These are phyloP conservation scores for Metschnikowia anglica DNA, from an alignment of 805 yeast species.

Conservation along the genomic window DNA sequence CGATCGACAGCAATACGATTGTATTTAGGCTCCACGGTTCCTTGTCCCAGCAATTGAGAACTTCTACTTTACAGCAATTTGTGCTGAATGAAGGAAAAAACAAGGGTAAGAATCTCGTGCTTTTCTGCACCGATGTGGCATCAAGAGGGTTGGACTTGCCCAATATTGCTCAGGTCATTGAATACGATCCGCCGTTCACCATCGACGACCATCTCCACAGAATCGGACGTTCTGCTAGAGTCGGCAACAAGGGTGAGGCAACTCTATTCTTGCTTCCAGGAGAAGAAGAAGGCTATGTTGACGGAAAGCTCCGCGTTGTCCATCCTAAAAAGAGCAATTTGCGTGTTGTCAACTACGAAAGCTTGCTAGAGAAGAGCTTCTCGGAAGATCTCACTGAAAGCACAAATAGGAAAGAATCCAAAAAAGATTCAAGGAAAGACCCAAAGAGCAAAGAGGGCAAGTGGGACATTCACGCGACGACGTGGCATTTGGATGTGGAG, in stretches of 20 bases:
- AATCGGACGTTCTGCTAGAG: slow-evolving; percentile 97
- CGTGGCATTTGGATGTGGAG: slow-evolving; percentile 91
- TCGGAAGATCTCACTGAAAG: slow-evolving; percentile 29
- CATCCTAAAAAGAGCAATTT: slow-evolving; percentile 40
- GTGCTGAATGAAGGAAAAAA: slow-evolving; percentile 39
- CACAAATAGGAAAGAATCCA: slow-evolving; percentile 30
- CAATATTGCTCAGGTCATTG: slow-evolving; percentile 78
- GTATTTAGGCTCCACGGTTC: slow-evolving; percentile 85
- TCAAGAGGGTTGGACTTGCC: slow-evolving; percentile 95
- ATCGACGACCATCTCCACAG: slow-evolving; percentile 94
- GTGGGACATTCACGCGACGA: slow-evolving; percentile 95
- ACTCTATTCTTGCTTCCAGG: slow-evolving; percentile 83
- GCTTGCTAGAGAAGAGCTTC: slow-evolving; percentile 33
- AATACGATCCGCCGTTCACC: slow-evolving; percentile 92
- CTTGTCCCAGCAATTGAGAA: slow-evolving; percentile 77
- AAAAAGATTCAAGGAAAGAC: slow-evolving; percentile 30
- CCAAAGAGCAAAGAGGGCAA: slow-evolving; percentile 42
- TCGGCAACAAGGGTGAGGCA: slow-evolving; percentile 84
- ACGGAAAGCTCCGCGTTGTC: slow-evolving; percentile 42
- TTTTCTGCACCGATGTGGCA: slow-evolving; percentile 97
- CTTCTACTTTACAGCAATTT: slow-evolving; percentile 70
- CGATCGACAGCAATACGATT: slow-evolving; percentile 43
- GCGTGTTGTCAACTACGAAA: slow-evolving; percentile 36
- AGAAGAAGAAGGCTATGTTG: slow-evolving; percentile 79
- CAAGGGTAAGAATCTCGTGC: slow-evolving; percentile 51